phyloP scores from a whole-genome alignment of 75 land plant genomes.

The Larix kaempferi region DNA sequence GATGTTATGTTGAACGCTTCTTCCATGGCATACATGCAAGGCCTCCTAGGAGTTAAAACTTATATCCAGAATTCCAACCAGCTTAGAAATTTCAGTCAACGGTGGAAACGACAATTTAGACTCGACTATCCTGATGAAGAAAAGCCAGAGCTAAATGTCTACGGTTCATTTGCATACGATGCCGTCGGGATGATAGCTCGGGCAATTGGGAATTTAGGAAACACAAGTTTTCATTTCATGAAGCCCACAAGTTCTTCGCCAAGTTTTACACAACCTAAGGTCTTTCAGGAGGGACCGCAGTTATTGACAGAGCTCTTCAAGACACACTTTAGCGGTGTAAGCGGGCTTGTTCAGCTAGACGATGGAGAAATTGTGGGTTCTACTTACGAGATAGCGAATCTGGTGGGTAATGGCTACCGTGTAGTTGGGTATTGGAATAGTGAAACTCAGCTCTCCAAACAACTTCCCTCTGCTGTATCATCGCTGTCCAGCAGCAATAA shows the following conservation, averaged over 20 bases:
- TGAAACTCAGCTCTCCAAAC: too few relatives aligned
- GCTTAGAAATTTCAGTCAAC: constrained; percentile 13
- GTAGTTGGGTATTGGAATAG: constrained; percentile 28
- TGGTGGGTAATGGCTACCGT: constrained; percentile 21
- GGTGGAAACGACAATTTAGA: constrained; percentile 17
- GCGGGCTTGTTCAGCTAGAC: background rate
- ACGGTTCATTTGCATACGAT: constrained; percentile 30
- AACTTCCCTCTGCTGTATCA: background rate
- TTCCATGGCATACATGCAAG: background rate
- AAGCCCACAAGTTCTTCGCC: too few relatives aligned
- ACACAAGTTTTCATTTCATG: too few relatives aligned
- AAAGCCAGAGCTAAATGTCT: constrained; percentile 18
- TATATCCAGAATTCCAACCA: constrained; percentile 22
- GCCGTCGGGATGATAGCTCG: too few relatives aligned
- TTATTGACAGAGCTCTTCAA: too few relatives aligned
- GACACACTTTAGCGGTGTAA: too few relatives aligned
- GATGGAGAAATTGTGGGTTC: constrained; percentile 4
- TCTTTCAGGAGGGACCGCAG: too few relatives aligned
- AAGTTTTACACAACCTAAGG: too few relatives aligned
- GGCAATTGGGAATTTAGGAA: too few relatives aligned
- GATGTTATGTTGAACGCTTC: background rate
- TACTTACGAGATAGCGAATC: constrained; percentile 24
- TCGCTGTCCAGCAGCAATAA: background rate
- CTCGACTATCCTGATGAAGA: constrained; percentile 12
- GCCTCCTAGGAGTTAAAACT: constrained; percentile 34